Base-by-base conservation (phyloP, 2,329 filamentous ascomycete genomes). In the Monosporascus sp. region DNA sequence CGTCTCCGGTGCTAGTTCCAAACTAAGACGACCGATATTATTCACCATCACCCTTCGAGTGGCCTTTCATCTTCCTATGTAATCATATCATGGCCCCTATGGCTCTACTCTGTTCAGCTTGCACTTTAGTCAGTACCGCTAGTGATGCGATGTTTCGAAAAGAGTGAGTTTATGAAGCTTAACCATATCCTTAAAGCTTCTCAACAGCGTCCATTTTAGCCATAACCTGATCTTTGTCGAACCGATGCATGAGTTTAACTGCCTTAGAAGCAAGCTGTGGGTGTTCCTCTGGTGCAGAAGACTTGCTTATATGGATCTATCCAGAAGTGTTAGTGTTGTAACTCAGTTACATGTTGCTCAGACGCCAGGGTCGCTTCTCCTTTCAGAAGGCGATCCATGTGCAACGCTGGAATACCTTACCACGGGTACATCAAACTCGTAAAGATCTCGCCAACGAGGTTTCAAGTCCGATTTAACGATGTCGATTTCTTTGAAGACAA, bases 391-490 rank as follows among this genome's bases (percentile, higher is more conserved):
- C 34, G 17, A 38, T 24, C 6, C 1, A 34, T 16, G 24, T 9
- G 47, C 27, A n/a, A 20, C 19, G 20, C 16, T 17, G n/a, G 9
- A 43, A n/a, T 20, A 19, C 69, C 79, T 64, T 74, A 92, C 88
- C 64, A 92, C 89, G 0, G 89, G 89, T 7, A 90, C 88, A 61
- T 93, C 89, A 67, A 91, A 90, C 54, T 91, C 88, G 66, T 93
- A 93, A 1, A 91, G 65, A 48, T 85, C 78, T 63, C 82, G 84
- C 89, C 89, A 93, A 4, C 52, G 56, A 24, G 75, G 72, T 57
- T 83, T 80, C 17, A 79, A 78, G 26, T 83, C 80, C 0, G 80
- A 76, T 48, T 80, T 78, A 71, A 88, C 83, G 48, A 92, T 83
- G 65, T 91, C 79, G 56, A 90, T 76, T 68, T 91, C 87, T 7